Conservation (phyloP, 306 rosid species). For the Geum urbanum region DNA sequence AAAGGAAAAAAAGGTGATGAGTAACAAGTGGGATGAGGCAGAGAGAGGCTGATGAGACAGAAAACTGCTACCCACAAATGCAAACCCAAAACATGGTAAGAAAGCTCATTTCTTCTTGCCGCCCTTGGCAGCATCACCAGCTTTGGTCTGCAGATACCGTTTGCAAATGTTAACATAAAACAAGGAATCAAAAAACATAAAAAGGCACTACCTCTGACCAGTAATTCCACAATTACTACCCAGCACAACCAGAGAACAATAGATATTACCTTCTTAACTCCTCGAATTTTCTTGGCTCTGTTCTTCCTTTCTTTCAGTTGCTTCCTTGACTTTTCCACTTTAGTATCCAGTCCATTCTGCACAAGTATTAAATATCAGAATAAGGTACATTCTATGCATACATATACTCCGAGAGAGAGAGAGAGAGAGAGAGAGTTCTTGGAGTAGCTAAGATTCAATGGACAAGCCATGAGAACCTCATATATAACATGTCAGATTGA, state of each 20-base stretch:
- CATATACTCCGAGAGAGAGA: no score
- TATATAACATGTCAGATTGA: not conserved
- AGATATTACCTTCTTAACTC: conserved; percentile 75
- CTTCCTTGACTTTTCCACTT: conserved; percentile 82
- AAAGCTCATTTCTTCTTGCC: conserved; percentile 74
- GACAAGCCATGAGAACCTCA: not conserved
- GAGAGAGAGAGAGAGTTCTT: no score
- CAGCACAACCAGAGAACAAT: not conserved
- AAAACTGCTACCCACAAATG: not conserved
- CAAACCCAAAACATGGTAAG: conserved; percentile 17
- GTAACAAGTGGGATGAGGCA: not conserved
- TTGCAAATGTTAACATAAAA: conserved; percentile 7
- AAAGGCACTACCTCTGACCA: not conserved
- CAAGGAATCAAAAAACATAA: not conserved
- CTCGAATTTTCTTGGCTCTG: conserved; percentile 85
- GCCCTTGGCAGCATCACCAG: conserved; percentile 75
- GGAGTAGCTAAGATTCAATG: no score
- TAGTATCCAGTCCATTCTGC: conserved; percentile 85
- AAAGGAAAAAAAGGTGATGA: not conserved
- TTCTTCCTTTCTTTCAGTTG: conserved; percentile 95
- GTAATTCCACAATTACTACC: not conserved
- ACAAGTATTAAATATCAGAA: conserved; percentile 6
- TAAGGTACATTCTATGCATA: no score
- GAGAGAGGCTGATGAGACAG: conserved; percentile 4
- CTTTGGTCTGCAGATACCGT: conserved; percentile 64